Conservation (phyloP, 176 grass and related monocot species). For the Cenchrus fungigraminus region DNA sequence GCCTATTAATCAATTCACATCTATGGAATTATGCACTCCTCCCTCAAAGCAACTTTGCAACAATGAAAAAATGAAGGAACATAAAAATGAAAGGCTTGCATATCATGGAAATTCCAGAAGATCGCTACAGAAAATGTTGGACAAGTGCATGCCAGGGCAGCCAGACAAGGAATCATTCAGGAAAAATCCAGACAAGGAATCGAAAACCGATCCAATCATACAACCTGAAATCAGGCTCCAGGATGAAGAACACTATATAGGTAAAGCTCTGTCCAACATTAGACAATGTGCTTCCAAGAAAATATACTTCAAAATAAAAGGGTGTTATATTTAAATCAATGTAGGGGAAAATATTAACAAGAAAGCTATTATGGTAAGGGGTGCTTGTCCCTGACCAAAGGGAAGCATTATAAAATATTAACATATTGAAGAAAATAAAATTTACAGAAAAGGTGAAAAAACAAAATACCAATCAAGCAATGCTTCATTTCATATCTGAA, state of each 20-base stretch:
- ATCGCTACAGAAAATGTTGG: slow-evolving; percentile 42
- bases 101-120: slow-evolving; percentile 40
- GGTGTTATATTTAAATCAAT: slow-evolving; percentile 1
- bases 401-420: slow-evolving; percentile 12
- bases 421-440: slow-evolving; percentile 13
- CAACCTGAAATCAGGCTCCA: slow-evolving; percentile 37
- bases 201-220: slow-evolving; percentile 40
- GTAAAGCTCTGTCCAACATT: slow-evolving; percentile 50
- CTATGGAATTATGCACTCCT: slow-evolving; percentile 32
- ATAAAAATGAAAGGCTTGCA: slow-evolving; percentile 33
- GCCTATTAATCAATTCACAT: slow-evolving; percentile 37
- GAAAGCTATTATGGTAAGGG: not conserved
- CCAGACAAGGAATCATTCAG: slow-evolving; percentile 26
- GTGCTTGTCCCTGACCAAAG: not conserved
- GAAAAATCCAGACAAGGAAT: slow-evolving; percentile 33
- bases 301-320: slow-evolving; percentile 12
- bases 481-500: not conserved
- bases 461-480: not conserved
- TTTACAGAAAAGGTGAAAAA: not conserved
- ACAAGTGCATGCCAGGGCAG: slow-evolving; percentile 39
- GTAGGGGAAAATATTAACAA: slow-evolving; percentile 13
- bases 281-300: slow-evolving; percentile 16
- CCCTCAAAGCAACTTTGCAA: slow-evolving; percentile 36
- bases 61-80: slow-evolving; percentile 25
- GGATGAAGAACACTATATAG: slow-evolving; percentile 52